A percentile compares a stretch with the other conserved stretches of the same genome.
phyloP scores from a whole-genome alignment of 2,329 filamentous ascomycete genomes.

The Clarireedia paspali region DNA sequence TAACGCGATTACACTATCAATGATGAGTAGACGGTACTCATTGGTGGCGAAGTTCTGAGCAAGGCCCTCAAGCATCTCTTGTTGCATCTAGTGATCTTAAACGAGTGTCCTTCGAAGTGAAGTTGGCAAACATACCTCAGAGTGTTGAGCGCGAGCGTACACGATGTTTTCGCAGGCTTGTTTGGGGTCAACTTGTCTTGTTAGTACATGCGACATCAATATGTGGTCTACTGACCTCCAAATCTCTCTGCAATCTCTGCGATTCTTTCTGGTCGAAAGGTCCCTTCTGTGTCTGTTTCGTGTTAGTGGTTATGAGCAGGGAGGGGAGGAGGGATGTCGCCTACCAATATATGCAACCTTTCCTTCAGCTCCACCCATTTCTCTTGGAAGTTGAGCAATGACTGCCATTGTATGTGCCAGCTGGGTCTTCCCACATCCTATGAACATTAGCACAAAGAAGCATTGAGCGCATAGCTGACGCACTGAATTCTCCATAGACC shows the following conservation, averaged over 20 bases:
- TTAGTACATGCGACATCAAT: slow-evolving; percentile 9
- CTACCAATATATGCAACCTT: slow-evolving; percentile 61
- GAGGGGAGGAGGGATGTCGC: background rate
- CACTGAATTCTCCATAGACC: slow-evolving; percentile 51
- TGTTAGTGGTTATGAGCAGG: slow-evolving; percentile 5
- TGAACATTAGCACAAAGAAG: background rate
- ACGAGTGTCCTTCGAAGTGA: background rate
- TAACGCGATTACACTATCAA: slow-evolving; percentile 64
- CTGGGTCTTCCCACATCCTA: slow-evolving; percentile 60
- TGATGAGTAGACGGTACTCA: slow-evolving; percentile 57
- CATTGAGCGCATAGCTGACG: slow-evolving; percentile 8
- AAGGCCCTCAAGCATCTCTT: slow-evolving; percentile 55
- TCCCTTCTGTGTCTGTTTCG: slow-evolving; percentile 48
- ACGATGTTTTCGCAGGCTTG: slow-evolving; percentile 59
- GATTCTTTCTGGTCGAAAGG: slow-evolving; percentile 60
- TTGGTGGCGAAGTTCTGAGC: slow-evolving; percentile 53
- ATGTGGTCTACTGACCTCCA: slow-evolving; percentile 32
- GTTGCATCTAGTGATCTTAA: slow-evolving; percentile 39
- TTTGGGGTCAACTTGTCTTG: slow-evolving; percentile 41
- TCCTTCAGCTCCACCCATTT: slow-evolving; percentile 58
- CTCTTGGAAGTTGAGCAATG: slow-evolving; percentile 46
- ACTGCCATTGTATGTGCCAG: slow-evolving; percentile 63
- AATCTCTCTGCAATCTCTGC: slow-evolving; percentile 60
- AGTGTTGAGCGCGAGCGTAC: slow-evolving; percentile 57
- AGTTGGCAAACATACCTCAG: slow-evolving; percentile 35